Evolutionary conservation across 140 eudicot species (phyloP).

Genomic region (Senecio squalidus): DNA sequence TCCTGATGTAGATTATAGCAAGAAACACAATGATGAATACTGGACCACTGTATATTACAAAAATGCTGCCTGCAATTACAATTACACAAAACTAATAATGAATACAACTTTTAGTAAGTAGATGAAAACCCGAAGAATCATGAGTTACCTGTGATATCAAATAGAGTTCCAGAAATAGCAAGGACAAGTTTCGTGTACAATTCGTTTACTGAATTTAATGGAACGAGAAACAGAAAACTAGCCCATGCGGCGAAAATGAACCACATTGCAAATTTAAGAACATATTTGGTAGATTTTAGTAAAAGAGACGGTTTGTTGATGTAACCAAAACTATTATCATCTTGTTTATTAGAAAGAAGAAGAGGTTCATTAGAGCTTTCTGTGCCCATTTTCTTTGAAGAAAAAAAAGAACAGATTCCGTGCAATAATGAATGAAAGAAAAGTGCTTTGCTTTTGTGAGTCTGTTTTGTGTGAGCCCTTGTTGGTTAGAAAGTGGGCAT

Average conservation of each 20-base stretch:
- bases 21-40: constrained; percentile 57
- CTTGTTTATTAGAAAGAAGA: constrained; percentile 36
- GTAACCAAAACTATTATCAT: constrained; percentile 12
- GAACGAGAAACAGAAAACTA: constrained; percentile 42
- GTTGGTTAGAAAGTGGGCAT: background rate
- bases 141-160: constrained; percentile 51
- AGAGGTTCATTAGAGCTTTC: constrained; percentile 47
- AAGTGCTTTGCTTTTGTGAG: background rate
- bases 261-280: constrained; percentile 67
- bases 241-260: constrained; percentile 60
- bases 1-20: constrained; percentile 37
- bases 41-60: constrained; percentile 64
- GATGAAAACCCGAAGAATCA: no score
- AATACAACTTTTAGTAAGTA: no score
- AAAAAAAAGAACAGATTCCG: constrained; percentile 10
- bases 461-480: background rate
- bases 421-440: background rate
- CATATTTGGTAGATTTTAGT: constrained; percentile 47
- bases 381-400: constrained; percentile 36
- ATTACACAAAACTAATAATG: background rate
- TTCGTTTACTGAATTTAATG: constrained; percentile 27
- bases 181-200: constrained; percentile 10
- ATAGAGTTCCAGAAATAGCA: constrained; percentile 41
- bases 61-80: constrained; percentile 50
- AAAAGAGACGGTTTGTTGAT: constrained; percentile 30